Evolutionary conservation across 2,329 filamentous ascomycete species (phyloP).

Genomic region (Apiospora arundinis): DNA sequence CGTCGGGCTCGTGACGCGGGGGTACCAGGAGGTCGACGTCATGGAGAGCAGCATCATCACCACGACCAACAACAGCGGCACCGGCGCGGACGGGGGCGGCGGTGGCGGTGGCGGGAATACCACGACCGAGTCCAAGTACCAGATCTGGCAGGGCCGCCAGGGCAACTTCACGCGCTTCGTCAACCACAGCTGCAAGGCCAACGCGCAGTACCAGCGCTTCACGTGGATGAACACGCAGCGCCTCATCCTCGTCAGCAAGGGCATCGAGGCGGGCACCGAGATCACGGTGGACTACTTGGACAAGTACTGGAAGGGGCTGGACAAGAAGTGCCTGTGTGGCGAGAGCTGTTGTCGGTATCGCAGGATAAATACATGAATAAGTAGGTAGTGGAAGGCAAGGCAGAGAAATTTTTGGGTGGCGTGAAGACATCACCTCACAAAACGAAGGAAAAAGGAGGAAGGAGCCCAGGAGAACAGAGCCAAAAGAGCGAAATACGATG

Average conservation of each 20-base stretch:
- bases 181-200: conserved; percentile 64
- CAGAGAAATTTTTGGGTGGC: not conserved
- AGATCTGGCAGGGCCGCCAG: conserved; percentile 63
- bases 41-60: conserved; percentile 55
- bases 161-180: conserved; percentile 66
- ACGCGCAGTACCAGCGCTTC: conserved; percentile 62
- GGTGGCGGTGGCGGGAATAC: too few relatives aligned
- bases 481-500: not conserved
- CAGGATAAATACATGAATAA: not conserved
- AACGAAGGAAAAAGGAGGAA: too few relatives aligned
- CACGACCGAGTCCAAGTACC: conserved; percentile 45
- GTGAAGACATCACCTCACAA: too few relatives aligned
- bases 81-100: too few relatives aligned
- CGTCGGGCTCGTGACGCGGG: conserved; percentile 59
- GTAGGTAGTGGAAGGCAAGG: not conserved
- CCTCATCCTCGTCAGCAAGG: conserved; percentile 61
- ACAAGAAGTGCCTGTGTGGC: conserved; percentile 62
- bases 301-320: conserved; percentile 61
- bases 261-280: conserved; percentile 58
- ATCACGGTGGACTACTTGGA: conserved; percentile 65
- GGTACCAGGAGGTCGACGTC: conserved; percentile 58
- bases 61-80: conserved; percentile 16
- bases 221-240: conserved; percentile 62
- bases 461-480: not conserved
- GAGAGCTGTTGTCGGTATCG: conserved; percentile 57